Percentiles rank a stretch among this genome's conserved stretches.
phyloP scores from a whole-genome alignment of 306 rosid genomes.

The Vigna nakashimae region DNA sequence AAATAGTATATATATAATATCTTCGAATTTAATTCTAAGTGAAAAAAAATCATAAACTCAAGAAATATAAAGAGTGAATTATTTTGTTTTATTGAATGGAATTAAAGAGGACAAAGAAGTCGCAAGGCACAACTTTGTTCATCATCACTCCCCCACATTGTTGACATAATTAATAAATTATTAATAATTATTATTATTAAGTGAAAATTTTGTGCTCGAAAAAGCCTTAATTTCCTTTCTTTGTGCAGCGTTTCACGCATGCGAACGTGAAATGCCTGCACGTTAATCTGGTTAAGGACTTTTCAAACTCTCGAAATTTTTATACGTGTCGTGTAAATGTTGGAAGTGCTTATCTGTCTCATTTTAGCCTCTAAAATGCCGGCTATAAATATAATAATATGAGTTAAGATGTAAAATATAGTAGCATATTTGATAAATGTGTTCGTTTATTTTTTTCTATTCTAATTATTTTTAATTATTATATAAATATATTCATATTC shows the following conservation, averaged over 20 bases:
- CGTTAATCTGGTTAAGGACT: not conserved
- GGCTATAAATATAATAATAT: not conserved
- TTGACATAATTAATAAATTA: not conserved
- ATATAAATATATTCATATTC: no score
- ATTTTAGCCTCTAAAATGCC: not conserved
- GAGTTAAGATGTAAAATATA: not conserved
- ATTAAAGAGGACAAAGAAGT: constrained; percentile 10
- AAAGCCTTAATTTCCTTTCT: not conserved
- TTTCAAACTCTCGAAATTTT: not conserved
- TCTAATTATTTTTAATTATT: no score
- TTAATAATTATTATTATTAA: not conserved
- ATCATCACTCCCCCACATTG: not conserved
- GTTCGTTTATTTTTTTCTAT: no score
- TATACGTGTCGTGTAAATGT: not conserved
- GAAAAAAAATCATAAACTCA: no score
- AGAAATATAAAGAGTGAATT: no score
- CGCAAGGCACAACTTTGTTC: not conserved
- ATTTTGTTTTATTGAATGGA: not conserved
- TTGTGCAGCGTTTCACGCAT: constrained; percentile 3
- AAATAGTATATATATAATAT: no score
- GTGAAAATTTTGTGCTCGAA: not conserved
- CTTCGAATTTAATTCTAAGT: no score
- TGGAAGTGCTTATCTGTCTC: constrained; percentile 8
- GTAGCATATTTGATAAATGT: not conserved
- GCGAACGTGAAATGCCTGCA: constrained; percentile 33